These are phyloP conservation scores for Didymella sp. DNA, from an alignment of 2,329 filamentous ascomycete species.

Conservation along the genomic window DNA sequence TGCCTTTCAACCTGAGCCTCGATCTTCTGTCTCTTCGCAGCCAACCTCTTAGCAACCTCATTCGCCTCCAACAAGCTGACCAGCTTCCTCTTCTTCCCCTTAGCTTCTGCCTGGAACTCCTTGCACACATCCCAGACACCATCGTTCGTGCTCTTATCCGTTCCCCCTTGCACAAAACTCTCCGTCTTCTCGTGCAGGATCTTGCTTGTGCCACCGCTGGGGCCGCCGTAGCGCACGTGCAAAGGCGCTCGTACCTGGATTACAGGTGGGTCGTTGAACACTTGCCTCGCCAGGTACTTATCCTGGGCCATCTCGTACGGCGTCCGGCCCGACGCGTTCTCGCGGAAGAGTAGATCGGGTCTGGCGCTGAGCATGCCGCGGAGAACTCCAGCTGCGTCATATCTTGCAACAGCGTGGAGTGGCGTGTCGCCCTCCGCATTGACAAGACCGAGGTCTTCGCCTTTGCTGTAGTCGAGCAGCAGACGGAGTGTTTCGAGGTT, in stretches of 20 bases:
- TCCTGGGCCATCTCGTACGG: constrained; percentile 72
- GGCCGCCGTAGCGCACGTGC: too few relatives aligned
- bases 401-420: constrained; percentile 64
- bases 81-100: constrained; percentile 57
- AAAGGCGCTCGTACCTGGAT: neutral
- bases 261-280: constrained; percentile 28
- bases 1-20: constrained; percentile 63
- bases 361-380: constrained; percentile 61
- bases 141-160: constrained; percentile 19
- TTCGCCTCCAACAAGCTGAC: constrained; percentile 67
- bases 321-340: constrained; percentile 79
- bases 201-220: too few relatives aligned
- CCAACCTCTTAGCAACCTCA: constrained; percentile 63
- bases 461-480: constrained; percentile 49
- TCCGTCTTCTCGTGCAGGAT: constrained; percentile 18
- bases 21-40: constrained; percentile 23
- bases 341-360: constrained; percentile 68
- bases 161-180: constrained; percentile 28
- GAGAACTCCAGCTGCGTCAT: constrained; percentile 49
- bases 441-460: constrained; percentile 63
- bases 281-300: constrained; percentile 52
- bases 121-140: constrained; percentile 51
- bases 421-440: constrained; percentile 71
- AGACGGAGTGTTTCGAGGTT: constrained; percentile 19
- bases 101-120: constrained; percentile 32